Percentiles rank a stretch among this genome's conserved stretches.
These are phyloP conservation scores for Persicaria tinctoria DNA, from an alignment of 148 eudicot species.

Conservation along the genomic window DNA sequence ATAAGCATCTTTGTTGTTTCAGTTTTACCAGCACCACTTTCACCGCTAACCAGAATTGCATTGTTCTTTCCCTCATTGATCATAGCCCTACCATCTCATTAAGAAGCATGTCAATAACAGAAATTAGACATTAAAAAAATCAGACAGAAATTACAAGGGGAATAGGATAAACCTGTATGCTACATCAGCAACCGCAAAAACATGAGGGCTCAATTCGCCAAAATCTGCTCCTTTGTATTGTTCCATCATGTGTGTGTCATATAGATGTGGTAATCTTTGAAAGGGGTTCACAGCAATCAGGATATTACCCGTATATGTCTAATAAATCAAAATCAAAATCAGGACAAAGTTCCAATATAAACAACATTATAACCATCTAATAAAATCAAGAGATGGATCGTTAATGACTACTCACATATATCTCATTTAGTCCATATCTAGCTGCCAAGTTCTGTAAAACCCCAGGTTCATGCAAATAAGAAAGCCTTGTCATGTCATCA, in stretches of 20 bases:
- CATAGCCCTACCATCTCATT: constrained; percentile 59
- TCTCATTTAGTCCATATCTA: constrained; percentile 83
- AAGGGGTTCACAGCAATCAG: constrained; percentile 29
- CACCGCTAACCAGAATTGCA: constrained; percentile 95
- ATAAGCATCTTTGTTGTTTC: constrained; percentile 98
- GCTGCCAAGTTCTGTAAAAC: constrained; percentile 76
- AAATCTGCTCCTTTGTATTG: constrained; percentile 29
- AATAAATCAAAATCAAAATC: constrained; percentile 15
- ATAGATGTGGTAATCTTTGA: constrained; percentile 26
- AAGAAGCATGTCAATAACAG: constrained; percentile 11
- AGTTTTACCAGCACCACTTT: constrained; percentile 99
- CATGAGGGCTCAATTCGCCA: constrained; percentile 31
- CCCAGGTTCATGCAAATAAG: constrained; percentile 98
- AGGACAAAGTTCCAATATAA: not conserved
- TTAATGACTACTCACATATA: constrained; percentile 56
- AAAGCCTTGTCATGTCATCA: constrained; percentile 98
- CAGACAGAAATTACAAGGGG: not conserved
- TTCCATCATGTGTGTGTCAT: constrained; percentile 28
- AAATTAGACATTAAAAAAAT: not conserved
- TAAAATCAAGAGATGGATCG: not conserved
- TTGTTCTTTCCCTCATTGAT: constrained; percentile 87
- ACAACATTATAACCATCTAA: not conserved
- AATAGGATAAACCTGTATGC: constrained; percentile 33
- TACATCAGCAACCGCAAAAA: constrained; percentile 30
- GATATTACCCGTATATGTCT: constrained; percentile 96